These are phyloP conservation scores for Sordariomycetes sp. DNA, from an alignment of 2,329 filamentous ascomycete genomes.

Conservation along the genomic window DNA sequence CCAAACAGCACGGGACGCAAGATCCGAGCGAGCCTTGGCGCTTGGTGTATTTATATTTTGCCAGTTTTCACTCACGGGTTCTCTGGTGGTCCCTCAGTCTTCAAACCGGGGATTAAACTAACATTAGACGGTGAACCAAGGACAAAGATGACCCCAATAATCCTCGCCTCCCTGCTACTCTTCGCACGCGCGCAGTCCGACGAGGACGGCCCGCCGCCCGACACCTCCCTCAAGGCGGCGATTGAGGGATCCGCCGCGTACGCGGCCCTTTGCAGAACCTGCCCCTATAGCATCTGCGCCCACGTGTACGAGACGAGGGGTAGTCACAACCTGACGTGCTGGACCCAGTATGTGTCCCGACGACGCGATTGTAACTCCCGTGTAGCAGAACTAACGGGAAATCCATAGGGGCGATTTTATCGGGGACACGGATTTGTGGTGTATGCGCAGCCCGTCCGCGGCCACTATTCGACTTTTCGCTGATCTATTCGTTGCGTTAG, in stretches of 20 bases:
- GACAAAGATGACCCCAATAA: background rate
- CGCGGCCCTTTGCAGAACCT: background rate
- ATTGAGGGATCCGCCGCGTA: background rate
- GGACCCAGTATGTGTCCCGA: background rate
- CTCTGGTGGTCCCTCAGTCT: background rate
- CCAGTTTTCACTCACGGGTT: background rate
- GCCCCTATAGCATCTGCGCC: background rate
- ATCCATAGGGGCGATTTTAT: background rate
- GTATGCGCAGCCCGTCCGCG: background rate
- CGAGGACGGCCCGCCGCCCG: background rate
- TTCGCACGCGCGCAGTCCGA: background rate
- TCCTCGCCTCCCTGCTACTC: background rate
- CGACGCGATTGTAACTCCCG: background rate
- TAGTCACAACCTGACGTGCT: background rate
- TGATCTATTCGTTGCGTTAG: background rate
- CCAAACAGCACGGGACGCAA: background rate
- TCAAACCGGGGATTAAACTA: background rate
- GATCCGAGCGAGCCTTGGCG: background rate
- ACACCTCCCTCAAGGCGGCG: background rate
- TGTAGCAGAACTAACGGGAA: background rate
- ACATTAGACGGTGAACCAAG: background rate
- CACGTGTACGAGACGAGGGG: background rate
- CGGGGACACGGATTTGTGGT: conserved; percentile 4
- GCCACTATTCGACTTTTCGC: background rate
- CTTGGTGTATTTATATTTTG: background rate